A percentile compares a stretch with the other conserved stretches of the same genome.
Evolutionary conservation across 768 basidiomycete species (phyloP).

Genomic region (Baorangia bicolor): DNA sequence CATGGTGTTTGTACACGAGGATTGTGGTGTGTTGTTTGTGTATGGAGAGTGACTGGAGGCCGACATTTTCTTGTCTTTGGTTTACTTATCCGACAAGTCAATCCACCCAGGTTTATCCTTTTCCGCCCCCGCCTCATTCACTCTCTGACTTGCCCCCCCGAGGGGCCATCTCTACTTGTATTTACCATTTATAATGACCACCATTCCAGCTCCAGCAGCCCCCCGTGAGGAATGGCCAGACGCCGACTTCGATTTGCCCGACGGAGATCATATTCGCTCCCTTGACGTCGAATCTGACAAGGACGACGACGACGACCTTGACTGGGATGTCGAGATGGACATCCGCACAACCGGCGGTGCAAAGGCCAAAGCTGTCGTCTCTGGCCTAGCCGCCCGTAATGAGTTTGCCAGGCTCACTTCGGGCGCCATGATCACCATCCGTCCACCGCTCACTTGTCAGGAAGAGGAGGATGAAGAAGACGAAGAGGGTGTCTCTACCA

Average conservation of each 20-base stretch:
- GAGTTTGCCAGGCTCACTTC: slow-evolving; percentile 36
- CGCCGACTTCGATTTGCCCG: slow-evolving; percentile 83
- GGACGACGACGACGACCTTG: slow-evolving; percentile 63
- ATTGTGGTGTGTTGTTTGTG: slow-evolving; percentile 22
- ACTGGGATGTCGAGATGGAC: slow-evolving; percentile 82
- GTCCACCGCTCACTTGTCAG: slow-evolving; percentile 55
- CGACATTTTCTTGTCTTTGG: slow-evolving; percentile 38
- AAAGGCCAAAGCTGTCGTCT: slow-evolving; percentile 41
- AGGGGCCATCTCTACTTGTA: slow-evolving; percentile 22
- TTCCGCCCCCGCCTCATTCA: slow-evolving; percentile 3
- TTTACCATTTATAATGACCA: slow-evolving; percentile 44
- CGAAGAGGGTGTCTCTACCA: slow-evolving; percentile 81
- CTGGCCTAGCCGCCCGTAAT: slow-evolving; percentile 40
- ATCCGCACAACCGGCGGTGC: slow-evolving; percentile 56
- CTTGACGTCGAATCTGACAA: slow-evolving; percentile 59
- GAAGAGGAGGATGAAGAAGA: slow-evolving; percentile 62
- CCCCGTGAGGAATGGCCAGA: slow-evolving; percentile 82
- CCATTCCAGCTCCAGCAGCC: slow-evolving; percentile 58
- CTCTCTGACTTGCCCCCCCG: slow-evolving; percentile 19
- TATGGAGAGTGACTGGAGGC: slow-evolving; percentile 48
- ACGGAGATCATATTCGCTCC: slow-evolving; percentile 65
- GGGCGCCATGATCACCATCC: slow-evolving; percentile 48
- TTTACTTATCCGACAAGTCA: neutral
- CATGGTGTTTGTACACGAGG: slow-evolving; percentile 19
- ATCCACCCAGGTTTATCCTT: too few species aligned